Percentiles rank a stretch among this genome's conserved stretches.
These are phyloP conservation scores for Corniculantispora saksenae DNA, from an alignment of 2,329 filamentous ascomycete genomes.

Conservation along the genomic window DNA sequence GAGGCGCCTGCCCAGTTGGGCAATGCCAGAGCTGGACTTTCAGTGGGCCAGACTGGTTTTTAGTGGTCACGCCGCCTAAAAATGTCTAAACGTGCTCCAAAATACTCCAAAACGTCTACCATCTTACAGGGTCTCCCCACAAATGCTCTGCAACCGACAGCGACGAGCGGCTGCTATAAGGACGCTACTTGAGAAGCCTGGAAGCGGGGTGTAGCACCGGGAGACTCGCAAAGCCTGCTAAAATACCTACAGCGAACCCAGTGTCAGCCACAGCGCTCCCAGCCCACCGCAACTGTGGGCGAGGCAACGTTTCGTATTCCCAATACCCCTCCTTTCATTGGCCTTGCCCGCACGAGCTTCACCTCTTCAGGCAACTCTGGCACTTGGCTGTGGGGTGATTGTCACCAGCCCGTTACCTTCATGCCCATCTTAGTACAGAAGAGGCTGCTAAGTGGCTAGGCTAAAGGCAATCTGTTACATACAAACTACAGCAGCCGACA, in stretches of 20 bases:
- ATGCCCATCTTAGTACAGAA: not conserved
- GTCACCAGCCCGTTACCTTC: not conserved
- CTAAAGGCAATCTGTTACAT: slow-evolving; percentile 12
- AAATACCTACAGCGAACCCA: not conserved
- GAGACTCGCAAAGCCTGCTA: too few relatives aligned
- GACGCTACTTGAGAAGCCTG: not conserved
- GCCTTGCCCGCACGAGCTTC: slow-evolving; percentile 7
- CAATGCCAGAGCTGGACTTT: not conserved
- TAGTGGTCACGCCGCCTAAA: not conserved
- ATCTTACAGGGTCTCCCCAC: not conserved
- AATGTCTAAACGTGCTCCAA: too few relatives aligned
- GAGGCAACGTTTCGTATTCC: slow-evolving; percentile 21
- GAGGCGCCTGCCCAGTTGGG: not conserved
- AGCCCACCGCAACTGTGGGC: slow-evolving; percentile 14
- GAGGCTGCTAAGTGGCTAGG: not conserved
- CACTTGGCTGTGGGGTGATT: slow-evolving; percentile 5
- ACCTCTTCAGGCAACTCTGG: slow-evolving; percentile 10
- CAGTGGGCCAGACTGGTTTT: not conserved
- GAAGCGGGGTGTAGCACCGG: not conserved
- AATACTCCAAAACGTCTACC: not conserved
- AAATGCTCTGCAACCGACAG: not conserved
- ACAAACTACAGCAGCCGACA: slow-evolving; percentile 4
- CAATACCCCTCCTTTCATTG: slow-evolving; percentile 15
- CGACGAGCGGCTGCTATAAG: not conserved
- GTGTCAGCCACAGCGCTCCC: not conserved